phyloP scores from a whole-genome alignment of 139 green algal species.

The Gonium pectorale region DNA sequence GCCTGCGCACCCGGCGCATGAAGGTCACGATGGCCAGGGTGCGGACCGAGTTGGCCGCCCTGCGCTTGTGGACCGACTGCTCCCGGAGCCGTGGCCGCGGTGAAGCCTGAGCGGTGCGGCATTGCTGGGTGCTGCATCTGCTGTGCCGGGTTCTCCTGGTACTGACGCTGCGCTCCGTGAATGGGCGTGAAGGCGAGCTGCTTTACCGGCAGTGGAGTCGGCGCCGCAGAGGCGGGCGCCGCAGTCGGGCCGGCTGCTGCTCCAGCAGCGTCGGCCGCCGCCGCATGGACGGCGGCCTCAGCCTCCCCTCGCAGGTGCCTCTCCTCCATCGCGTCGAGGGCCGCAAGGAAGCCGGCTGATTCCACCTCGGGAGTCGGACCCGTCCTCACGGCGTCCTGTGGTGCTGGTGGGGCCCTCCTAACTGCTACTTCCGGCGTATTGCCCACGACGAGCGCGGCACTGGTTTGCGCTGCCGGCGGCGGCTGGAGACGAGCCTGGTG shows the following conservation, averaged over 20 bases:
- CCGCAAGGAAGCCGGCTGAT: constrained; percentile 4
- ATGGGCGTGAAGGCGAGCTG: constrained; percentile 41
- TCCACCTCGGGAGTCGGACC: background rate
- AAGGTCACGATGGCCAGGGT: too few relatives aligned
- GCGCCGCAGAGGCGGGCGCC: background rate
- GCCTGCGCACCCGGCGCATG: too few relatives aligned
- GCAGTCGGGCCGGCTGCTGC: background rate
- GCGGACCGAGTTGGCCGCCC: too few relatives aligned
- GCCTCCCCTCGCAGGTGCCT: background rate
- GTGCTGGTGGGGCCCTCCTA: too few relatives aligned
- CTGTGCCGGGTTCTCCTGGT: too few relatives aligned
- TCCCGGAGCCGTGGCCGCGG: too few relatives aligned
- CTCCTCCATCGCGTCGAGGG: constrained; percentile 19
- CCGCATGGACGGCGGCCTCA: too few relatives aligned
- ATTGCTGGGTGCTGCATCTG: too few relatives aligned
- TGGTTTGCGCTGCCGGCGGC: background rate
- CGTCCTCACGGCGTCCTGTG: background rate
- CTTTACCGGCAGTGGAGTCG: constrained; percentile 38
- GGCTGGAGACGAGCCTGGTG: background rate
- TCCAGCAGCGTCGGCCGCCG: background rate
- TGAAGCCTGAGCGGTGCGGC: too few relatives aligned
- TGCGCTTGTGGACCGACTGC: too few relatives aligned
- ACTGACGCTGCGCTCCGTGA: background rate
- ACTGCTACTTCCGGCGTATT: too few relatives aligned
- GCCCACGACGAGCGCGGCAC: too few relatives aligned